Evolutionary conservation across 441 rosid species (phyloP), one percentile per base, ranked within the genome.

Genomic region (Euphorbia celastroides): DNA sequence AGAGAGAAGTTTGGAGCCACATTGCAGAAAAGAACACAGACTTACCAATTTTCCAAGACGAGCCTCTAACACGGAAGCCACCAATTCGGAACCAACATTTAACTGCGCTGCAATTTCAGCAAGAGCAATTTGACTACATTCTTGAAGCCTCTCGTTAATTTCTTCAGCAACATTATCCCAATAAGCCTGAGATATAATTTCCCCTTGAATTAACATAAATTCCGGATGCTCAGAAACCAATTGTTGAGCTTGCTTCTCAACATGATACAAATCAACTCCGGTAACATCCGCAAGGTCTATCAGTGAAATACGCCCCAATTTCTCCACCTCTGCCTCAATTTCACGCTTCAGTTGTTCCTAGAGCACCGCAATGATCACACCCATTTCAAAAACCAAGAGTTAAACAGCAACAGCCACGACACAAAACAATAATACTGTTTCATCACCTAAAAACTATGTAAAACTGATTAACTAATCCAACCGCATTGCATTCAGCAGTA

Each of bases 91-190:
- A 69, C 96, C 95, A 74, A 91, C 89, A 68, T 93, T 93, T 32
- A 91, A 80, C 77, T 88, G 96, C 11, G 89, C 88, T 31, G 99
- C 99, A 56, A 94, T 68, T 52, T 94, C 97, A 0, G 99, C 92
- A 59, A 94, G 70, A 60, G 97, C 81, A 74, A 94, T 87, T 75
- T 91, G 99, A 74, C 97, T 89, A 70, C 97, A 89, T 68, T 94
- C 97, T 75, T 89, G 96, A 64, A 91, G 96, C 80, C 97, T 85
- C 82, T 91, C 99, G 20, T 91, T 91, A 62, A 91, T 86, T 72
- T 94, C 99, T 82, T 94, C 99, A 0, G 96, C 96, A 11, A 85
- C 82, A 5, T 81, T 77, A 68, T 91, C 99, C 99, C 97, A 94
- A 70, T 93, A 94, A 19, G 59, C 76, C 66, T 94, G 88, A 19